These are phyloP conservation scores for Teratosphaeria epicoccoides DNA, from an alignment of 2,329 filamentous ascomycete species.

Conservation along the genomic window DNA sequence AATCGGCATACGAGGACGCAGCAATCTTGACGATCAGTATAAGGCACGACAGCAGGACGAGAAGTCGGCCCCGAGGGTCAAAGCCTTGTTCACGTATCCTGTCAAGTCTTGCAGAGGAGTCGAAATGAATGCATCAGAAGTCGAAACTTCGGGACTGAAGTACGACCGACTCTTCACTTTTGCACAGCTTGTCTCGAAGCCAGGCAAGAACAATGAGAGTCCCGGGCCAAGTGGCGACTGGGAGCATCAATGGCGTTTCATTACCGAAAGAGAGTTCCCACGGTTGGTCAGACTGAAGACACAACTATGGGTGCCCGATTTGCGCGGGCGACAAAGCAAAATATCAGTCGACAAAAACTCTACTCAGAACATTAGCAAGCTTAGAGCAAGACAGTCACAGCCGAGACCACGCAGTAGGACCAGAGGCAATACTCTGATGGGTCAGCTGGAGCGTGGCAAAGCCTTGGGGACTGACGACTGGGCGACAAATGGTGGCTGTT, in stretches of 20 bases:
- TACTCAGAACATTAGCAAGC: not conserved
- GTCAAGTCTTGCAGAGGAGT: constrained; percentile 73
- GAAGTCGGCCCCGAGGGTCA: constrained; percentile 39
- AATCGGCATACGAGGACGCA: constrained; percentile 13
- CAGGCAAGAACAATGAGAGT: constrained; percentile 19
- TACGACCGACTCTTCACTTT: constrained; percentile 79
- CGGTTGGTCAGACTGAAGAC: constrained; percentile 58
- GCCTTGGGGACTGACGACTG: constrained; percentile 32
- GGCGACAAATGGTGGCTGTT: constrained; percentile 46
- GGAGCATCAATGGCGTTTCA: constrained; percentile 53
- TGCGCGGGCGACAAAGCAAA: not conserved
- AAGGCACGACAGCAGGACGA: not conserved
- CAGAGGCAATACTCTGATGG: constrained; percentile 7
- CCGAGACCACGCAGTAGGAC: constrained; percentile 1
- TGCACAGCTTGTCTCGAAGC: constrained; percentile 46
- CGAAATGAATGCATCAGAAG: constrained; percentile 54
- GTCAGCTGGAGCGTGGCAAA: constrained; percentile 1
- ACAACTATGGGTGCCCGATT: constrained; percentile 59
- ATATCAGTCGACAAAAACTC: not conserved
- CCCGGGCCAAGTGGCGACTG: constrained; percentile 23
- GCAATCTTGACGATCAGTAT: constrained; percentile 19
- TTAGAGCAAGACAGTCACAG: not conserved
- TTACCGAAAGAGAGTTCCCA: constrained; percentile 60
- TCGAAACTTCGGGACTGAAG: constrained; percentile 58
- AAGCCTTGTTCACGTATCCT: constrained; percentile 70